Evolutionary conservation across 1,284 basidiomycete genomes (phyloP), one percentile per base, ranked within the genome.

Genomic region (Cryptococcus depauperatus): DNA sequence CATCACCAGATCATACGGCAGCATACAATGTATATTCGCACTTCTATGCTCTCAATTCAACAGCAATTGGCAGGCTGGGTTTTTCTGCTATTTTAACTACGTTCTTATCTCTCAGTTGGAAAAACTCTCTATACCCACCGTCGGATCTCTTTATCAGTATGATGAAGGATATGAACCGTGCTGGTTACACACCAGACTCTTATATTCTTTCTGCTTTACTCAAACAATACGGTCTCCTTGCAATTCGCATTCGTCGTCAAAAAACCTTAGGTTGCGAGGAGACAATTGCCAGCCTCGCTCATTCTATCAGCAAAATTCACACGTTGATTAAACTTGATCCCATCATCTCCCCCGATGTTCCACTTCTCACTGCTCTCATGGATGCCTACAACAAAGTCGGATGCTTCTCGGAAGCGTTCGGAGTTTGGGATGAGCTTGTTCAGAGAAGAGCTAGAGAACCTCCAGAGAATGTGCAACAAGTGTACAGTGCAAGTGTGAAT

Each of bases 311-410:
- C n/a, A 77, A 82, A 22, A 75, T 84, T 16, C 89, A 95, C 64
- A 79, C 85, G 50, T 74, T 83, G 43, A 75, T 95, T 56, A 82
- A 81, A 37, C 74, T 90, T 34, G 89, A 95, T 59, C 75, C 81
- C 8, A 75, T 76, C 16, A 72, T 93, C 50, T 76, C 79, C 18
- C 85, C 87, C 3, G 84, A 91, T 58, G 74, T 80, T 10, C 70
- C 74, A 1, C 75, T 91, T n/a, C 82, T 85, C 75, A 93, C 91
- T 61, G 79, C 86, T 55, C 74, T 96, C 47, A 89, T 96, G 85
- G 81, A 87, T 64, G 83, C 87, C 1, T 96, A 95, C 69, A 81
- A 85, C 56, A 80, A 81, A 19, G 76, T 82, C 4, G 82, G 80
- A 3, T 80, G 79, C 45, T 83, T 81, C 48, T 73, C 71, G 1